Conservation (phyloP, 1,284 basidiomycete genomes). For the Fistulina hepatica region DNA sequence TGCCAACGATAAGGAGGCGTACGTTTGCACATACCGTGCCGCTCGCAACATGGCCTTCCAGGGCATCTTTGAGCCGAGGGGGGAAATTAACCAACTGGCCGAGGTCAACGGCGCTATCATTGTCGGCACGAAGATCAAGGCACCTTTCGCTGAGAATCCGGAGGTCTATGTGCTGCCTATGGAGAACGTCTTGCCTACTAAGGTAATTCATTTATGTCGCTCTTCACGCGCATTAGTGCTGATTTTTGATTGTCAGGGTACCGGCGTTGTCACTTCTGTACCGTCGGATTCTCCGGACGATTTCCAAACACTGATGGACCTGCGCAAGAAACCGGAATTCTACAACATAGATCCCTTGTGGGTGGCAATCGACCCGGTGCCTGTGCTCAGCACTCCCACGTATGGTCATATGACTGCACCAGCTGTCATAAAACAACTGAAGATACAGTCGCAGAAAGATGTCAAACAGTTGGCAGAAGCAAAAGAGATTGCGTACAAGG, state of each 20-base stretch:
- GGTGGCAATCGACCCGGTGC: conserved; percentile 78
- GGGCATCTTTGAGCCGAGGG: conserved; percentile 62
- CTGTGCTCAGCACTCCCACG: conserved; percentile 81
- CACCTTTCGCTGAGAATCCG: conserved; percentile 74
- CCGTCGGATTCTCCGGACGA: conserved; percentile 99
- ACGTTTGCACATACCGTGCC: conserved; percentile 81
- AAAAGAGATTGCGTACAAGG: conserved; percentile 97
- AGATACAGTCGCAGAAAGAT: conserved; percentile 96
- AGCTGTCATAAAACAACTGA: conserved; percentile 80
- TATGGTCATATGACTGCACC: conserved; percentile 91
- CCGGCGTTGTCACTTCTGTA: conserved; percentile 96
- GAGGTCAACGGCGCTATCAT: conserved; percentile 74
- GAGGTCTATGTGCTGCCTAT: conserved; percentile 96
- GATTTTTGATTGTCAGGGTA: conserved; percentile 61
- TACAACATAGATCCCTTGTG: conserved; percentile 93
- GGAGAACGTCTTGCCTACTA: conserved; percentile 93
- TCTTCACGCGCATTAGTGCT: conserved; percentile 3
- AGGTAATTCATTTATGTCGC: too few relatives aligned
- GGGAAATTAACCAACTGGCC: conserved; percentile 61
- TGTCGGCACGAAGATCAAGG: conserved; percentile 85
- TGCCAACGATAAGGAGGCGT: conserved; percentile 80
- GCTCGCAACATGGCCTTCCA: conserved; percentile 99
- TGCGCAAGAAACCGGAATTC: conserved; percentile 95
- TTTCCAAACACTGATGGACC: conserved; percentile 82
- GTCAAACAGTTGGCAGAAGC: conserved; percentile 88